phyloP scores from a whole-genome alignment of 345 rosid species.

The Schrenkiella parvula region DNA sequence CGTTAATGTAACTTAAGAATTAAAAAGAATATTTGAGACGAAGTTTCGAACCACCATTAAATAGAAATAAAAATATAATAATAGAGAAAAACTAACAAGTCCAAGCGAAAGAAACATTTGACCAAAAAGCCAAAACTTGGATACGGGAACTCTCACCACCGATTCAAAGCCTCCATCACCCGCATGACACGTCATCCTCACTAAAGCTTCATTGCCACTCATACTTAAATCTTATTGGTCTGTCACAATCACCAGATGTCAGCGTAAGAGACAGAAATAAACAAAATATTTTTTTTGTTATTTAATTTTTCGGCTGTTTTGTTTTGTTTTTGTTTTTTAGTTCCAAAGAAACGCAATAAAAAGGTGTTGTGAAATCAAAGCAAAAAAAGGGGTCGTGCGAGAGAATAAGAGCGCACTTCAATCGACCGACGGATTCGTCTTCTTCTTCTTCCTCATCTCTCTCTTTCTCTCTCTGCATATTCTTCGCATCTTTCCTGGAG shows the following conservation, averaged over 20 bases:
- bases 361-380: slow-evolving; percentile 45
- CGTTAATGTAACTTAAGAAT: not conserved
- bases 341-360: slow-evolving; percentile 29
- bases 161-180: slow-evolving; percentile 19
- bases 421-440: slow-evolving; percentile 29
- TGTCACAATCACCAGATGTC: slow-evolving; percentile 20
- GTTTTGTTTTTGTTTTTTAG: not conserved
- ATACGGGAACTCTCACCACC: slow-evolving; percentile 19
- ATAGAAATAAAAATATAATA: not conserved
- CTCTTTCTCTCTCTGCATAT: slow-evolving; percentile 35
- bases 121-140: slow-evolving; percentile 26
- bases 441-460: slow-evolving; percentile 11
- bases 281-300: no score
- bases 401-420: slow-evolving; percentile 17
- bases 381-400: slow-evolving; percentile 22
- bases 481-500: slow-evolving; percentile 1
- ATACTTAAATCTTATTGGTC: slow-evolving; percentile 28
- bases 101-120: slow-evolving; percentile 27
- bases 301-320: not conserved
- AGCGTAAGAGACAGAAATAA: not conserved
- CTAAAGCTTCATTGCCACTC: slow-evolving; percentile 23
- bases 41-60: slow-evolving; percentile 10
- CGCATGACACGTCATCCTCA: slow-evolving; percentile 24
- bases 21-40: not conserved
- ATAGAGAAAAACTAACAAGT: not conserved